Percentiles rank a stretch among this genome's conserved stretches.
phyloP scores from a whole-genome alignment of 192 early-diverging fungal species.

The Gaertneriomyces semiglobifer region DNA sequence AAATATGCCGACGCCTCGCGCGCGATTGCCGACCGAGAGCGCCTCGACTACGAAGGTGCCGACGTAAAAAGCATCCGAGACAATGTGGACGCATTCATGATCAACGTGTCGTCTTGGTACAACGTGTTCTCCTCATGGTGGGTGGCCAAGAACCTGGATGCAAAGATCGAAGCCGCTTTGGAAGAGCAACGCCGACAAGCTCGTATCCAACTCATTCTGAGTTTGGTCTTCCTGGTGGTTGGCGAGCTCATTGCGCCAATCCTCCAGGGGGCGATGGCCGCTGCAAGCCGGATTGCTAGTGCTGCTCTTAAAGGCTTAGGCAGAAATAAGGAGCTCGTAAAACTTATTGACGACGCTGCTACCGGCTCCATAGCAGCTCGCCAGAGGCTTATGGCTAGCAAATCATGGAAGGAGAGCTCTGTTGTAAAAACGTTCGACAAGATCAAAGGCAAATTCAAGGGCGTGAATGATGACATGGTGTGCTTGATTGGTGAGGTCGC shows the following conservation, averaged over 20 bases:
- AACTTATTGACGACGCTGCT: constrained; percentile 3
- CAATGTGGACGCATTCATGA: background rate
- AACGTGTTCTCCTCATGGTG: constrained; percentile 6
- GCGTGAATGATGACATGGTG: constrained; percentile 1
- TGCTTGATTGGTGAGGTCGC: constrained; percentile 2
- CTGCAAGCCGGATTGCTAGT: constrained; percentile 3
- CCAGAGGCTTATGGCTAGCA: background rate
- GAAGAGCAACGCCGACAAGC: background rate
- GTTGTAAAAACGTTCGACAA: background rate
- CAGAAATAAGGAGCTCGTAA: background rate
- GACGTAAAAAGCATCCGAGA: background rate
- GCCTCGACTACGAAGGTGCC: background rate
- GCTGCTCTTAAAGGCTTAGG: background rate
- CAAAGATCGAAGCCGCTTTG: background rate
- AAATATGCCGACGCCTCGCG: background rate
- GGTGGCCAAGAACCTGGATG: constrained; percentile 8
- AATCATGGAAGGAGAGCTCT: constrained; percentile 1
- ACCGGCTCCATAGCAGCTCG: background rate
- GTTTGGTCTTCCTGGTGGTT: constrained; percentile 8
- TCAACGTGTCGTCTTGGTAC: constrained; percentile 6
- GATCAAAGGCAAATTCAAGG: constrained; percentile 1
- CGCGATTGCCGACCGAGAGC: background rate
- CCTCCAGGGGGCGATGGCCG: background rate
- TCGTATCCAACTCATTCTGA: constrained; percentile 7
- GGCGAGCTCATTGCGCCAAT: constrained; percentile 12